These are phyloP conservation scores for Suhomyces ambrosiae DNA, from an alignment of 1,139 yeast species.

Conservation along the genomic window DNA sequence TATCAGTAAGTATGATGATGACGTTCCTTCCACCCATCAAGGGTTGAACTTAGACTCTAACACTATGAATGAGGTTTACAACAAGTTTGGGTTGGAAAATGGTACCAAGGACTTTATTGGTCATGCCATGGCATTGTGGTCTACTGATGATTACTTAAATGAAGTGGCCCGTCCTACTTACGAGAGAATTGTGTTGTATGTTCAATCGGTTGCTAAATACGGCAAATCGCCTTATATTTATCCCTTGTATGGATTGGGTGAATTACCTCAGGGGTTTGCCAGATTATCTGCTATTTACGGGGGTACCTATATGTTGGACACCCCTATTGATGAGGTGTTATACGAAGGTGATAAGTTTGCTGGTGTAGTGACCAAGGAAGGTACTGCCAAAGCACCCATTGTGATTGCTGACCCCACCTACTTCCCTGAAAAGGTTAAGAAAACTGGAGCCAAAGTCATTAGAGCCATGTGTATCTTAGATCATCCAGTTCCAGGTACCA, in stretches of 20 bases:
- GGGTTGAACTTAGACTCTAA: slow-evolving; percentile 82
- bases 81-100: slow-evolving; percentile 85
- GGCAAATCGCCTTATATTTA: slow-evolving; percentile 97
- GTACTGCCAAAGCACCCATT: slow-evolving; percentile 86
- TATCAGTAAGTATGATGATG: slow-evolving; percentile 81
- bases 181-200: slow-evolving; percentile 82
- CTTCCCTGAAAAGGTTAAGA: slow-evolving; percentile 86
- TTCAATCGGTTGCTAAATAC: slow-evolving; percentile 88
- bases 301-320: slow-evolving; percentile 97
- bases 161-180: slow-evolving; percentile 93
- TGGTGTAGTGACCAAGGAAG: slow-evolving; percentile 91
- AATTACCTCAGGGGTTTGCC: slow-evolving; percentile 97
- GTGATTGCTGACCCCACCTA: slow-evolving; percentile 98
- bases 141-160: slow-evolving; percentile 84
- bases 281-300: slow-evolving; percentile 96
- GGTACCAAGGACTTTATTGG: slow-evolving; percentile 97
- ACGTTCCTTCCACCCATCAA: slow-evolving; percentile 78
- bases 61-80: slow-evolving; percentile 91
- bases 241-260: slow-evolving; percentile 96
- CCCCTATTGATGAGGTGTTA: slow-evolving; percentile 87
- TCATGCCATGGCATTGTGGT: slow-evolving; percentile 97
- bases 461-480: slow-evolving; percentile 94
- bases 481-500: slow-evolving; percentile 85
- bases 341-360: slow-evolving; percentile 68
- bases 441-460: slow-evolving; percentile 84